Conservation (phyloP, 2,329 filamentous ascomycete genomes). For the Fusarium sp. region DNA sequence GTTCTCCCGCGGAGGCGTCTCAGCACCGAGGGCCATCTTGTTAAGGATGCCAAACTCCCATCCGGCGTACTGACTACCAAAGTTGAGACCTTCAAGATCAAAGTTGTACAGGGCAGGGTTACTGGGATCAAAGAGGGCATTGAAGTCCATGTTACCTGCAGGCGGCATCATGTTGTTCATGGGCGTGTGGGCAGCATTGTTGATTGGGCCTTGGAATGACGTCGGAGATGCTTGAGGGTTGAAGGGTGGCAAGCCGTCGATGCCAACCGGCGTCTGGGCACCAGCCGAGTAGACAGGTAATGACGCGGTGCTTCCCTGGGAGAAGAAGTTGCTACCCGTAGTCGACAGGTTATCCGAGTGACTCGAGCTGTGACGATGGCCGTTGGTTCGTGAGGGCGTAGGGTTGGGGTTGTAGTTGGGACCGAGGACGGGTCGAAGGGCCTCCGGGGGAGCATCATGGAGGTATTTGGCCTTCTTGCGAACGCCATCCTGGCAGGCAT, state of each 20-base stretch:
- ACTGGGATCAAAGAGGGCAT: conserved; percentile 84
- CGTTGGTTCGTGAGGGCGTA: conserved; percentile 57
- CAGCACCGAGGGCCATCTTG: conserved; percentile 85
- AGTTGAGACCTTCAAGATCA: conserved; percentile 86
- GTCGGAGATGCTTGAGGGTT: conserved; percentile 78
- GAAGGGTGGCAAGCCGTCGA: conserved; percentile 63
- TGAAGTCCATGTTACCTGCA: conserved; percentile 63
- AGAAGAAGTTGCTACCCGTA: conserved; percentile 58
- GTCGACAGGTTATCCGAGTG: conserved; percentile 59
- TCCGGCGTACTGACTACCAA: conserved; percentile 95
- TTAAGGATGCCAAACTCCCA: conserved; percentile 96
- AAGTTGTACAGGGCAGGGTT: conserved; percentile 96
- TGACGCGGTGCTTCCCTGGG: conserved; percentile 56
- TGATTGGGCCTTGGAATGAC: conserved; percentile 69
- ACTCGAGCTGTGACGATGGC: conserved; percentile 59
- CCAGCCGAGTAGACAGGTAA: conserved; percentile 63
- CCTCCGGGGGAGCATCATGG: conserved; percentile 92
- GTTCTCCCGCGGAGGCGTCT: conserved; percentile 78
- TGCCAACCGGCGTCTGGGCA: conserved; percentile 56
- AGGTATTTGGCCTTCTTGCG: conserved; percentile 99
- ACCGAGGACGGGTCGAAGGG: conserved; percentile 85
- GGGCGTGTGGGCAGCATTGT: conserved; percentile 57
- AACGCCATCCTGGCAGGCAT: conserved; percentile 93
- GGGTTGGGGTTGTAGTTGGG: conserved; percentile 73
- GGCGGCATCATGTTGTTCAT: conserved; percentile 62